These are phyloP conservation scores for Geotrichum ghanense DNA, from an alignment of 805 yeast genomes.

Conservation along the genomic window DNA sequence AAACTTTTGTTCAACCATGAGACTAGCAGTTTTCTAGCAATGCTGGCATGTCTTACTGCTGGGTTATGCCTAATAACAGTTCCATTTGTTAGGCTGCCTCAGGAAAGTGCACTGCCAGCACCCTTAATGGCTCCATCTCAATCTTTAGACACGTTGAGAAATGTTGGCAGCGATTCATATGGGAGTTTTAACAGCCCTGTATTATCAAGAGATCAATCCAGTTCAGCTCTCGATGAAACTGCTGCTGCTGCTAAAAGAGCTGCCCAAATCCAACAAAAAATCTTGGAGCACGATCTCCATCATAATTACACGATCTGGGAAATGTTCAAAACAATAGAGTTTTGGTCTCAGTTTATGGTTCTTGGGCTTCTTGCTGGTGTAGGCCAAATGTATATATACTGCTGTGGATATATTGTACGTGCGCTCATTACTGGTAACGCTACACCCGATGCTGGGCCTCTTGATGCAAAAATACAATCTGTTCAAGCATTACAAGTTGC, in stretches of 20 bases:
- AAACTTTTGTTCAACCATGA: conserved; percentile 25
- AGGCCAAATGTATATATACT: conserved; percentile 66
- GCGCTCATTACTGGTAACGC: conserved; percentile 27
- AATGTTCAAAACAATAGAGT: conserved; percentile 25
- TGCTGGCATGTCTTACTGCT: conserved; percentile 11
- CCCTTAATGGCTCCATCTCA: not conserved
- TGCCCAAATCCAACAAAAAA: not conserved
- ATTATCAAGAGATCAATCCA: not conserved
- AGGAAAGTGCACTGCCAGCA: not conserved
- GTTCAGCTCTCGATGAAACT: not conserved
- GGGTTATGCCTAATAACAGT: conserved; percentile 8
- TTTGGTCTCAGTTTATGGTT: conserved; percentile 39
- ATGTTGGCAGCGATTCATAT: not conserved
- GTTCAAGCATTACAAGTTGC: conserved; percentile 67
- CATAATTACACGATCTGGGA: conserved; percentile 2
- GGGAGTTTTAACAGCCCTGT: not conserved
- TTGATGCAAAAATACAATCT: conserved; percentile 18
- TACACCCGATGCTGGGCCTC: not conserved
- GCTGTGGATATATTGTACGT: conserved; percentile 59
- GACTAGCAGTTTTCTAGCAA: conserved; percentile 13
- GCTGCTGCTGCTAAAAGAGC: not conserved
- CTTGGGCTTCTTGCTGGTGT: conserved; percentile 50
- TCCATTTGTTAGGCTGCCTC: conserved; percentile 10
- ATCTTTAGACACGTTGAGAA: not conserved
- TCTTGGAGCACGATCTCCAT: not conserved